These are phyloP conservation scores for Xylariales sp. DNA, from an alignment of 2,329 filamentous ascomycete species.

Conservation along the genomic window DNA sequence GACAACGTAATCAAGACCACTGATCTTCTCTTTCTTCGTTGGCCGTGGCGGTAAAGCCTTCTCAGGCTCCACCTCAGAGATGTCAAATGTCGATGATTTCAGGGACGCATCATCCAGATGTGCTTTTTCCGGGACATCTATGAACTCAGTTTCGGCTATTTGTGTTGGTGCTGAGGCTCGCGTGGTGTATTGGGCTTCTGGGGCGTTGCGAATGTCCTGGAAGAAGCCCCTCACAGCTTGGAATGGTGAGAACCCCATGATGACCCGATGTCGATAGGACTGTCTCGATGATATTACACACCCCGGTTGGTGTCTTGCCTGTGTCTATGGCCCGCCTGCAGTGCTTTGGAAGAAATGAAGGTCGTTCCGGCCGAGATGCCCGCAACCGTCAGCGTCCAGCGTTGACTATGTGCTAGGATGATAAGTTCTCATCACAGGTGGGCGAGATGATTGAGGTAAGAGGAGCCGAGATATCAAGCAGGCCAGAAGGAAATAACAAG, in stretches of 20 bases:
- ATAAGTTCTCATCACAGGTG: too few species aligned
- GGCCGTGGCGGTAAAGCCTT: background rate
- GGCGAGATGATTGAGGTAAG: too few species aligned
- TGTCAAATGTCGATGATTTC: background rate
- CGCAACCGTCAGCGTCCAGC: too few species aligned
- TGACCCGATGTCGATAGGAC: too few species aligned
- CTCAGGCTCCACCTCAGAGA: background rate
- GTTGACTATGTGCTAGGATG: too few species aligned
- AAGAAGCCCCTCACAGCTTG: background rate
- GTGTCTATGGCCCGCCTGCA: too few species aligned
- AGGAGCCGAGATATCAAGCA: too few species aligned
- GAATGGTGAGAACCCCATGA: background rate
- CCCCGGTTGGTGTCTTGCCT: too few species aligned
- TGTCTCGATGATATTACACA: too few species aligned
- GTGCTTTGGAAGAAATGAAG: too few species aligned
- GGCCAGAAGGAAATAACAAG: too few species aligned
- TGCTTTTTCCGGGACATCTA: background rate
- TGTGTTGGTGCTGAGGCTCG: background rate
- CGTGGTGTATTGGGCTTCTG: background rate
- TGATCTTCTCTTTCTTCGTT: background rate
- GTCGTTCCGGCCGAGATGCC: too few species aligned
- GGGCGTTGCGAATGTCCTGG: background rate
- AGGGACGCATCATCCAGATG: background rate
- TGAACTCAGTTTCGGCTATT: background rate
- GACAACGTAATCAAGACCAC: constrained; percentile 21